Evolutionary conservation across 1,139 yeast species (phyloP), one percentile per base, ranked within the genome.

Genomic region (Nadsonia starkeyi-henricii): DNA sequence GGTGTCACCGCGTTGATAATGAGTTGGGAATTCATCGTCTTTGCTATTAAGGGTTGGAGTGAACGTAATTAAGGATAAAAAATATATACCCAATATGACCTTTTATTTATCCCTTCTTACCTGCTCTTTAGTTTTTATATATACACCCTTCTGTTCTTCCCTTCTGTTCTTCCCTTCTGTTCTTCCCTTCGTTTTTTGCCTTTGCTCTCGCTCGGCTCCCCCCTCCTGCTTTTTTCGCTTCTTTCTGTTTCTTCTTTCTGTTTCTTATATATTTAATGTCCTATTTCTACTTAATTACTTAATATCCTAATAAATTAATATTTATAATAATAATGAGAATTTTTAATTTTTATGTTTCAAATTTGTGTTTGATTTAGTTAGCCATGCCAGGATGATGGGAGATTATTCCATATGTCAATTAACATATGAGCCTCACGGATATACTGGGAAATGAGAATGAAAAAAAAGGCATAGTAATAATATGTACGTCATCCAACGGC

Each of bases 11-110:
- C 91, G 2, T 70, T 91, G 49, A 55, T 88, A n/a, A 88, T 91
- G 96, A 83, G 86, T 1, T 88, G 95, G 95, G 78, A 80, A 52
- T 85, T 86, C 88, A 51, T 68, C 7, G 68, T 86, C 23, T 75
- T 85, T 62, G 73, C 83, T 47, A 67, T 84, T 65, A 83, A 62
- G 51, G 64, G 62, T 4, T 50, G 55, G 52, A 33, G 39, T 33
- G 39, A n/a, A 13, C 39, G 39, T 33, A 12, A 15, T 4, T 33
- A 33, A 33, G 15, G 7, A 26, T 26, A n/a, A n/a, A n/a, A n/a
- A n/a, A n/a, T n/a, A n/a, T n/a, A n/a, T n/a, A n/a, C n/a, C n/a
- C n/a, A n/a, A n/a, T n/a, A n/a, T n/a, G n/a, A n/a, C n/a, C n/a
- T n/a, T n/a, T n/a, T n/a, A n/a, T n/a, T n/a, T n/a, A n/a, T n/a